Evolutionary conservation across 2,329 filamentous ascomycete species (phyloP), one percentile per base, ranked within the genome.

Genomic region (Pseudovirgaria hyperparasitica): DNA sequence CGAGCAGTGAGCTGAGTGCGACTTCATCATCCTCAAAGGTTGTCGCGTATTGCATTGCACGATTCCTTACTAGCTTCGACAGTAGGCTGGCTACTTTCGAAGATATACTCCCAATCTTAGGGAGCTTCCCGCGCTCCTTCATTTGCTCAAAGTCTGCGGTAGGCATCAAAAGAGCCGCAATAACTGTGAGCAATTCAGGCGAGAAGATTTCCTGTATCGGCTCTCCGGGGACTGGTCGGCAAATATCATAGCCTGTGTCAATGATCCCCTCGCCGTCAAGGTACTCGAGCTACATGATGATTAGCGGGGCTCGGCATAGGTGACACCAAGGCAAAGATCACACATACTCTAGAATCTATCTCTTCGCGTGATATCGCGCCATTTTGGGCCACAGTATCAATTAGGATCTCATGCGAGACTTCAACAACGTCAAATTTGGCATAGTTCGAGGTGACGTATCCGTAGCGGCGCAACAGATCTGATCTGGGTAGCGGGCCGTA

Each of bases 401-500:
- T 54, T 13, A 87, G 62, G 6, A 72, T 42, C 0, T 63, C 57
- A 57, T 76, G 71, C 0, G 78, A 63, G 18, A 93, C 55, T 48
- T 94, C 86, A 1, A 82, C 77, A 1, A 92, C 82, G 40, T 93
- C 84, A 50, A 85, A 84, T 21, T 75, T 65, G 7, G 72, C 60
- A 41, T 93, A 86, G 37, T 76, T 76, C 16, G 70, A 57, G 0
- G 82, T 87, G n/a, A 85, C 72, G 43, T 92, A 93, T 11, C 86
- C 86, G 41, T 93, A 92, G 9, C 85, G 67, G 19, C 86, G 67
- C 8, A 93, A 65, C 6, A 93, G 62, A 45, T 94, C 85, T 1
- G 80, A 78, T 32, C 81, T 79, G 7, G 84, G 79, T 3, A 92
- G 69, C 5, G 84, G 75, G 0, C 86, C 86, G 39, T 92, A 92